Percentiles rank a stretch among this genome's conserved stretches.
phyloP scores from a whole-genome alignment of 2,329 filamentous ascomycete genomes.

The Apiospora koreana region DNA sequence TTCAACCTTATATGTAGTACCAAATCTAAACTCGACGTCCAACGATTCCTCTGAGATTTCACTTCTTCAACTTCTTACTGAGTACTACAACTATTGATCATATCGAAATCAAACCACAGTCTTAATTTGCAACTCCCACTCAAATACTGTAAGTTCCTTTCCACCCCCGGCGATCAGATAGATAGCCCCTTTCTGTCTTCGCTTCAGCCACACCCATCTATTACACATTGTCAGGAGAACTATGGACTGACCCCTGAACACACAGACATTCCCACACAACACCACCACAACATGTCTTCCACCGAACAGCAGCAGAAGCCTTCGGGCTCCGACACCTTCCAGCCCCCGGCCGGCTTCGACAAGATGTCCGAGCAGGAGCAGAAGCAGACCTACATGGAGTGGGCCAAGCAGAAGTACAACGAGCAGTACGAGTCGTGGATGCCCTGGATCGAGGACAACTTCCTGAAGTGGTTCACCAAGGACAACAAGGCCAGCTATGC shows the following conservation, averaged over 20 bases:
- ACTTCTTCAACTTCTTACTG: neutral
- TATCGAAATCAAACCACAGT: too few species aligned
- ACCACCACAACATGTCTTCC: neutral
- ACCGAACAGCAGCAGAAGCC: neutral
- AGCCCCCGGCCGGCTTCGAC: constrained; percentile 15
- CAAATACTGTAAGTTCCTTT: neutral
- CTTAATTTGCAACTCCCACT: neutral
- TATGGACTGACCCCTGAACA: neutral
- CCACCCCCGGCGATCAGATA: neutral
- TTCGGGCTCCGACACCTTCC: constrained; percentile 12
- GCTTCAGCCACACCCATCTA: neutral
- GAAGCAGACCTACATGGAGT: constrained; percentile 46
- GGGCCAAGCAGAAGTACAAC: constrained; percentile 66
- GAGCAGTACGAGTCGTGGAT: constrained; percentile 74
- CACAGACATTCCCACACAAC: neutral
- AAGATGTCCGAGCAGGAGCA: constrained; percentile 15
- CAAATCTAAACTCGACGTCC: neutral
- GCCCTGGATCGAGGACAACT: constrained; percentile 75
- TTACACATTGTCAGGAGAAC: neutral
- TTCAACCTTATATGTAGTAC: neutral
- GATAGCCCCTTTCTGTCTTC: neutral
- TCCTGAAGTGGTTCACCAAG: constrained; percentile 72
- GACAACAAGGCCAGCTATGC: constrained; percentile 76
- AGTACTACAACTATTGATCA: neutral
- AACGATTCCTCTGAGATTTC: neutral